Evolutionary conservation across 2,329 filamentous ascomycete species (phyloP).

Genomic region (Diaporthe sp.): DNA sequence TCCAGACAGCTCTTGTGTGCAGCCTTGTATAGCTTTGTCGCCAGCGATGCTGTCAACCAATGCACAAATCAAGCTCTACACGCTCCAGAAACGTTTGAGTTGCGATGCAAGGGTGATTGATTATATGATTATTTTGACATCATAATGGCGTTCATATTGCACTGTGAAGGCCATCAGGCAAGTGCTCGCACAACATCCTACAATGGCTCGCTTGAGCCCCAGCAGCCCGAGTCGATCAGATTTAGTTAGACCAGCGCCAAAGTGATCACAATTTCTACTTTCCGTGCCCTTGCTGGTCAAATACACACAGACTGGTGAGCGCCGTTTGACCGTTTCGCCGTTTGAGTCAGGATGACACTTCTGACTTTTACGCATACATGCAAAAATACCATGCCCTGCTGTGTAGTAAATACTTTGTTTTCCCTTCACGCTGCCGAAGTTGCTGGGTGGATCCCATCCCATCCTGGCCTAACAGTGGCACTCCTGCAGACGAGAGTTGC

Average conservation of each 20-base stretch:
- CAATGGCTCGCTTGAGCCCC: background rate
- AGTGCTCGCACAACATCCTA: background rate
- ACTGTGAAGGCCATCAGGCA: background rate
- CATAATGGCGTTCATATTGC: background rate
- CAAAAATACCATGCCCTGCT: background rate
- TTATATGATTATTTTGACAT: background rate
- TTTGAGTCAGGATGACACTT: background rate
- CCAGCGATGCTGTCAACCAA: no score
- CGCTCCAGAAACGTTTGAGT: no score
- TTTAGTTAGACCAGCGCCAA: background rate
- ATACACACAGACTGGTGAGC: slow-evolving; percentile 22
- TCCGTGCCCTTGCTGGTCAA: background rate
- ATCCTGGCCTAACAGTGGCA: background rate
- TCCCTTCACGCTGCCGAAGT: background rate
- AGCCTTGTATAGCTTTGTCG: no score
- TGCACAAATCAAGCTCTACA: no score
- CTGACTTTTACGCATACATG: background rate
- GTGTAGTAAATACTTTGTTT: background rate
- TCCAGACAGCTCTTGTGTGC: no score
- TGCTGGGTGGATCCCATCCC: background rate
- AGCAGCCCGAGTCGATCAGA: background rate
- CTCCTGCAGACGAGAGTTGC: background rate
- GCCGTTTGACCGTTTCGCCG: slow-evolving; percentile 1
- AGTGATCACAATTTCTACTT: no score
- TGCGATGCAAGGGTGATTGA: background rate